Base-by-base conservation (phyloP, 306 rosid genomes). In the Cucurbita maxima region DNA sequence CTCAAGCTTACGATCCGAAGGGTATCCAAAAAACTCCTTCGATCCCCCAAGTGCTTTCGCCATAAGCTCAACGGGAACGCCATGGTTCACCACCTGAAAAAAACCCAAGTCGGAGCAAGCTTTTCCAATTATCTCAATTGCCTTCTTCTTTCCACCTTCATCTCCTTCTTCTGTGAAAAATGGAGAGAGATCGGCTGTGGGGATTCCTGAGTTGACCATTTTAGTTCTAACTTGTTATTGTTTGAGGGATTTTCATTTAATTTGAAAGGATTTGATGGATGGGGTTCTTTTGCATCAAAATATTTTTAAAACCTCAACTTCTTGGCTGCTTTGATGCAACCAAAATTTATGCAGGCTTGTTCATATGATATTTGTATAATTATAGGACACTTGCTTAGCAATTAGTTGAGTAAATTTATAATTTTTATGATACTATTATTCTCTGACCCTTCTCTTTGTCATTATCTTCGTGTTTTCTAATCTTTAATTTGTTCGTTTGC, bases 41-140 rank as follows among this genome's bases (percentile, higher is more conserved):
- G 87, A 88, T 20, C 73, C 57, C 4, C 48, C 71, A 7, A 82
- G 47, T 53, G 87, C 85, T 71, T 57, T 44, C n/a, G 51, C 76
- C 70, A 86, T 75, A 38, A 86, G 64, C 38, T 64, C 73, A 7
- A 76, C 8, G 4, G 88, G 67, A 36, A 82, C 74, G 12, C 86
- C 92, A 70, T 83, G 85, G 20, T 85, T 83, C 38, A 73, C 77
- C 0, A 88, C 76, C 57, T 83, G 84, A 51, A 85, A 85, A 85
- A 83, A 85, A 3, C 89, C 92, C 59, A 58, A 79, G 13, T 82
- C 69, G 4, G 47, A 77, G 54, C 86, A 86, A 1, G 88, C 86
- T 73, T 88, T 8, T n/a, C 71, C 54, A 13, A 88, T 83, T 0
- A 50, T 58, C 47, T 83, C 75, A 58, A 45, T 75, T 53, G 72